Evolutionary conservation across 208 protist genomes (phyloP), one percentile per base, ranked within the genome.

Genomic region (Crithidia acanthocephali): DNA sequence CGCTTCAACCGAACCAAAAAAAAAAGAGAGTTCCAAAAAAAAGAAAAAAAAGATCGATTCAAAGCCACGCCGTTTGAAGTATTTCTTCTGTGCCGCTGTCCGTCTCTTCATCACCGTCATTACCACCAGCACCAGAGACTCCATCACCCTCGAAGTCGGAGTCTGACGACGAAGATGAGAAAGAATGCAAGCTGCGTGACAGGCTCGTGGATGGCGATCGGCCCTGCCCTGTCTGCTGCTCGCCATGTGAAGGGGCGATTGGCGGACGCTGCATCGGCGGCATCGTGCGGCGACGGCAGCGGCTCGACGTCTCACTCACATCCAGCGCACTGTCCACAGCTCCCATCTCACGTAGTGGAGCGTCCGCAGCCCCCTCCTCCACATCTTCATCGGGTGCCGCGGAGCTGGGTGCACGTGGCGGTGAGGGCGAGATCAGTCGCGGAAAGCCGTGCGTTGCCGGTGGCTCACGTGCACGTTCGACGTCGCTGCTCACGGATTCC

Each of bases 101-200:
- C 35, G n/a, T n/a, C n/a, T 33, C 33, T 15, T 52, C 58, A n/a
- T 66, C 50, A n/a, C 53, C 53, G 11, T 44, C 58, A 23, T n/a
- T n/a, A n/a, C n/a, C n/a, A n/a, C n/a, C n/a, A n/a, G n/a, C n/a
- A n/a, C n/a, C n/a, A n/a, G n/a, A n/a, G n/a, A n/a, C n/a, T n/a
- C n/a, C n/a, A n/a, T 40, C 35, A 40, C 35, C 25, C 53, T n/a
- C 48, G 7, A n/a, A 47, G 25, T 45, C 42, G 2, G 32, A n/a
- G 11, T 50, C 47, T 27, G 60, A 68, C 6, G 55, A 59, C 15
- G 63, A 56, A n/a, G 63, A 77, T 20, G 47, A 32, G 37, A 77
- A 62, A 1, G 72, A 77, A 42, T 77, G 30, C 25, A 77, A 32
- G n/a, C 64, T 71, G 25, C 55, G 55, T 30, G 72, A 76, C 47